phyloP scores from a whole-genome alignment of 2,329 filamentous ascomycete species.

The Chaetomium sp. region DNA sequence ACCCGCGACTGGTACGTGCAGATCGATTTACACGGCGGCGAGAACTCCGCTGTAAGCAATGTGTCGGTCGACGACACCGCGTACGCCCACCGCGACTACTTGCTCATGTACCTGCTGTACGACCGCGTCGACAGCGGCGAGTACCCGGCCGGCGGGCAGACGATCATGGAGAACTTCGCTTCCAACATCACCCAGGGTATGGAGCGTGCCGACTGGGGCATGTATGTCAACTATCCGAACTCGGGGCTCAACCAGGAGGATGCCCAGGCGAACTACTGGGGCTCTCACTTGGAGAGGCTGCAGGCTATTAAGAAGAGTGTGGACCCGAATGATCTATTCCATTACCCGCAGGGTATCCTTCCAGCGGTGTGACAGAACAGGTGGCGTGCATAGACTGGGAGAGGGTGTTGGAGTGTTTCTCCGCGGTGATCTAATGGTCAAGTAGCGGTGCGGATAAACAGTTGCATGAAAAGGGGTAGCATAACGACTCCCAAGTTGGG shows the following conservation, averaged over 20 bases:
- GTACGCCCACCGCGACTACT: constrained; percentile 39
- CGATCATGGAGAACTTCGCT: constrained; percentile 30
- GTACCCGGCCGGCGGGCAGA: constrained; percentile 31
- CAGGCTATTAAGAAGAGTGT: constrained; percentile 30
- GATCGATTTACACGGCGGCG: constrained; percentile 37
- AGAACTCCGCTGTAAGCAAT: constrained; percentile 32
- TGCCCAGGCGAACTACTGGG: constrained; percentile 34
- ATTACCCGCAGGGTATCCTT: constrained; percentile 34
- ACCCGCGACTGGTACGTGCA: constrained; percentile 37
- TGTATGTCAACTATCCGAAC: constrained; percentile 39
- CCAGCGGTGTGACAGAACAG: constrained; percentile 13
- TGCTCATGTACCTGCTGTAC: constrained; percentile 45
- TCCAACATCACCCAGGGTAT: constrained; percentile 28
- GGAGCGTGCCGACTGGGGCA: constrained; percentile 29
- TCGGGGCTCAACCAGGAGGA: constrained; percentile 29
- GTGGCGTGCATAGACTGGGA: not conserved
- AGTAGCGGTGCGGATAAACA: no score
- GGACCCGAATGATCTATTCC: constrained; percentile 35
- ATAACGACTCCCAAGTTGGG: no score
- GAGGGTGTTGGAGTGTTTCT: no score
- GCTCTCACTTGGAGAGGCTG: constrained; percentile 29
- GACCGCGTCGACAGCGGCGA: constrained; percentile 32
- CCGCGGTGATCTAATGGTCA: no score
- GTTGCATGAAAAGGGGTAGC: no score
- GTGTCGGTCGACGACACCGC: constrained; percentile 28